These are phyloP conservation scores for Rhododendron molle DNA, from an alignment of 148 eudicot species.

Conservation along the genomic window DNA sequence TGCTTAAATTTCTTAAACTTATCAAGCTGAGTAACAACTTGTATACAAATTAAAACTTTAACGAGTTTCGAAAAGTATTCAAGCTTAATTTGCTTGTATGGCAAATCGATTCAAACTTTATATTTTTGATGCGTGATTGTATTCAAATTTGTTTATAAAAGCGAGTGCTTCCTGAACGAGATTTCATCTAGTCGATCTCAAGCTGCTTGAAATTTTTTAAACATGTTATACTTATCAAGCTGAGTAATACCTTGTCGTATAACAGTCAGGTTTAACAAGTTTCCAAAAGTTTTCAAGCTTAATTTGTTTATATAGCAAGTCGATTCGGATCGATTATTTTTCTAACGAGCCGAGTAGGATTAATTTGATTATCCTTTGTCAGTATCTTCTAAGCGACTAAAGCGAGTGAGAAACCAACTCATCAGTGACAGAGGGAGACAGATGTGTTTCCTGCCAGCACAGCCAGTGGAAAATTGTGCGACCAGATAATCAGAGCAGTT, in stretches of 20 bases:
- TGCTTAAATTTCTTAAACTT: background rate
- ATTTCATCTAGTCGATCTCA: background rate
- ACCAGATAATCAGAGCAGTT: background rate
- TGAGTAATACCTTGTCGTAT: too few relatives aligned
- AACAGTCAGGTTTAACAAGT: too few relatives aligned
- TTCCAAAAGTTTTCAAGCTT: background rate
- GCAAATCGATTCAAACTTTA: too few relatives aligned
- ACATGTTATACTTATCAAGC: background rate
- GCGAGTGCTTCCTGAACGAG: too few relatives aligned
- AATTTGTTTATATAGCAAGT: background rate
- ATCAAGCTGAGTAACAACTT: background rate
- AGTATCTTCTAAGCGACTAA: background rate
- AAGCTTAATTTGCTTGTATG: too few relatives aligned
- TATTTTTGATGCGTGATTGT: too few relatives aligned
- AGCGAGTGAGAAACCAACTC: background rate
- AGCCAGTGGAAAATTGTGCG: background rate
- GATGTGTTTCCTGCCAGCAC: background rate
- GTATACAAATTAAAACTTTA: background rate
- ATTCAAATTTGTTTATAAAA: too few relatives aligned
- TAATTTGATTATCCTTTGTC: background rate
- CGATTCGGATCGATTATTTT: too few relatives aligned
- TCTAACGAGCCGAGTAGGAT: too few relatives aligned
- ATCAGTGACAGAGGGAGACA: slow-evolving; percentile 2
- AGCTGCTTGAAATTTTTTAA: too few relatives aligned
- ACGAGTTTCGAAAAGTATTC: too few relatives aligned